Percentiles rank a stretch among this genome's conserved stretches.
phyloP scores from a whole-genome alignment of 495 filamentous ascomycete species.

The Sordaria brevicollis region DNA sequence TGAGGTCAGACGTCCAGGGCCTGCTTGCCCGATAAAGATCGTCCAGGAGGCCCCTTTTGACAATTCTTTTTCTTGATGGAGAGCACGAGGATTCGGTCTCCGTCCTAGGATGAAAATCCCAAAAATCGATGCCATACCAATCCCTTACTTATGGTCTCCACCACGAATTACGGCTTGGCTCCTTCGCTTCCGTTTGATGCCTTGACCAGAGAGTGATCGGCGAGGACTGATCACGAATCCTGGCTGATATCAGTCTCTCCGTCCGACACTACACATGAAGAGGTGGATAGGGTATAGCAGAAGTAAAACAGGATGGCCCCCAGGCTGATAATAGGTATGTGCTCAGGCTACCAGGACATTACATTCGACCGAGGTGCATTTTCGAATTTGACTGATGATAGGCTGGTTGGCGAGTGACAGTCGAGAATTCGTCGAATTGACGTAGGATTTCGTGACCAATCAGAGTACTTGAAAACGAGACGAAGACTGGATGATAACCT shows the following conservation, averaged over 20 bases:
- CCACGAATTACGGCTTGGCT: not conserved
- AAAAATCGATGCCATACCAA: not conserved
- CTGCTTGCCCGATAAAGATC: not conserved
- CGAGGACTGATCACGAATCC: not conserved
- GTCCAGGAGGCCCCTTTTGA: not conserved
- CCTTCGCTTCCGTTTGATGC: not conserved
- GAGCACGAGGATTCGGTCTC: not conserved
- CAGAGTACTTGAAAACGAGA: not conserved
- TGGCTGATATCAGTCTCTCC: not conserved
- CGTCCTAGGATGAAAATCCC: not conserved
- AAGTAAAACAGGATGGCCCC: not conserved
- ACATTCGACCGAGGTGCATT: not conserved
- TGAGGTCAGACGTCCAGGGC: conserved; percentile 15
- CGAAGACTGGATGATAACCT: not conserved
- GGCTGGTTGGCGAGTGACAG: not conserved
- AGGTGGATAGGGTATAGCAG: not conserved
- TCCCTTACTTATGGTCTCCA: not conserved
- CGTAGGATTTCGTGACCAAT: not conserved
- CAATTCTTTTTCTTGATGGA: not conserved
- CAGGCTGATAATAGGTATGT: not conserved
- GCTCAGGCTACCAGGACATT: not conserved
- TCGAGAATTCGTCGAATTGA: not conserved
- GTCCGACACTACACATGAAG: not conserved
- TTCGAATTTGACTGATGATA: not conserved
- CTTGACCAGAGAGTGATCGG: not conserved